Conservation (phyloP, 305 asterid species). For the Stenogyne calaminthoides region DNA sequence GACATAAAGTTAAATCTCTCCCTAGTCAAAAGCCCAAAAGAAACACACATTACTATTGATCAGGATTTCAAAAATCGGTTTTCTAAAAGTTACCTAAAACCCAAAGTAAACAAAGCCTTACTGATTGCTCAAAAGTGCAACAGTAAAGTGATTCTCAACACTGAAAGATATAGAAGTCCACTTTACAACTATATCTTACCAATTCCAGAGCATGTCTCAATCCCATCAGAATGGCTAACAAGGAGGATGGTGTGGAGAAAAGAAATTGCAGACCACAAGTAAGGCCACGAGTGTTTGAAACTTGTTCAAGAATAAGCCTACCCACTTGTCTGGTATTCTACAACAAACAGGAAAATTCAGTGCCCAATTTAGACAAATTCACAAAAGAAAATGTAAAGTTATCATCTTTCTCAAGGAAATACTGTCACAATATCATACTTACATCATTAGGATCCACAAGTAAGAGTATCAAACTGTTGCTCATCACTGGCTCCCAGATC, state of each 20-base stretch:
- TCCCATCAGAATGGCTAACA: conserved; percentile 69
- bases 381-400: conserved; percentile 19
- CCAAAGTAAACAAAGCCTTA: no score
- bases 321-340: conserved; percentile 87
- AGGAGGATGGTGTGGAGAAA: conserved; percentile 71
- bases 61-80: no score
- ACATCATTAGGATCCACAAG: conserved; percentile 96
- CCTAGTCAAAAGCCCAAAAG: no score
- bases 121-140: neutral
- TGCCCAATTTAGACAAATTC: conserved; percentile 26
- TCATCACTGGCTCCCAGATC: conserved; percentile 98
- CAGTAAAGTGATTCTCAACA: conserved; percentile 24
- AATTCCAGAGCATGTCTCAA: conserved; percentile 84
- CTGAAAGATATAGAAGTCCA: conserved; percentile 21
- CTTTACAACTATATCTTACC: conserved; percentile 51
- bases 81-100: no score
- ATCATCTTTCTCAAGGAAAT: conserved; percentile 31
- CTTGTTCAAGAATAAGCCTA: conserved; percentile 86
- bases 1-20: no score
- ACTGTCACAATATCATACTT: conserved; percentile 36
- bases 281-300: conserved; percentile 75
- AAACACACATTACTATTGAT: no score
- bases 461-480: conserved; percentile 83
- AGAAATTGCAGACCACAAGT: conserved; percentile 86
- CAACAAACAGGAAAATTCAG: conserved; percentile 41